Percentiles rank a stretch among this genome's conserved stretches.
Conservation (phyloP, 2,329 filamentous ascomycete genomes). For the Epichloe amarillans region DNA sequence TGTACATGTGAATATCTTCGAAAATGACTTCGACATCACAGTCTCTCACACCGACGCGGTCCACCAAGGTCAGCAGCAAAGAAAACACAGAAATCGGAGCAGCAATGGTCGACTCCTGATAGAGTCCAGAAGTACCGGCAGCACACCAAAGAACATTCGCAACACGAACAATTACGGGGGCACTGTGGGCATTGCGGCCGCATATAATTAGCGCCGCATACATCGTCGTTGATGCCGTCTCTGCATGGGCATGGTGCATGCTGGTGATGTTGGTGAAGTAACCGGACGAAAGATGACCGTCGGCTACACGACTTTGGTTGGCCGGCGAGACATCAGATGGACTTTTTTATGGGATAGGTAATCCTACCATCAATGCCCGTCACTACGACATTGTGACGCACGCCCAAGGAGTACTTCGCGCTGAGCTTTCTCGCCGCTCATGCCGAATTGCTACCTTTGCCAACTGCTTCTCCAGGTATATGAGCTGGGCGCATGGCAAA, state of each 20-base stretch:
- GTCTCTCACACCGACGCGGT: conserved; percentile 61
- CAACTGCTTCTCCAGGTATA: conserved; percentile 54
- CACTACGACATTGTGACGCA: conserved; percentile 49
- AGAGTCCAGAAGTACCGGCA: conserved; percentile 56
- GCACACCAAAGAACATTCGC: conserved; percentile 62
- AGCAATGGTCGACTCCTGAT: conserved; percentile 47
- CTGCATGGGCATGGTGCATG: conserved; percentile 46
- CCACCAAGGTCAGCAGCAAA: conserved; percentile 50
- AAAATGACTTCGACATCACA: conserved; percentile 58
- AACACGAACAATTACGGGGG: conserved; percentile 54
- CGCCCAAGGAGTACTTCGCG: conserved; percentile 39
- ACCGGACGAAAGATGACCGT: conserved; percentile 54
- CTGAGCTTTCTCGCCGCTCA: conserved; percentile 57
- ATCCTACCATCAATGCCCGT: conserved; percentile 60
- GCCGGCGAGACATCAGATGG: not conserved
- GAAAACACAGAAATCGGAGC: conserved; percentile 66
- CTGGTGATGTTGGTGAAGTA: conserved; percentile 53
- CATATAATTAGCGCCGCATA: conserved; percentile 62
- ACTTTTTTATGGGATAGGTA: not conserved
- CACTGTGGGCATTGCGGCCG: conserved; percentile 57
- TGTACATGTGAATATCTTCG: conserved; percentile 65
- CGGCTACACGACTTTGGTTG: conserved; percentile 32
- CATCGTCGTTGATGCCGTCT: conserved; percentile 47
- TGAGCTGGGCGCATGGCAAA: conserved; percentile 54
- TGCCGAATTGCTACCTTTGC: conserved; percentile 62